Conservation (phyloP, 2,329 filamentous ascomycete genomes). For the Pseudogymnoascus sp. region DNA sequence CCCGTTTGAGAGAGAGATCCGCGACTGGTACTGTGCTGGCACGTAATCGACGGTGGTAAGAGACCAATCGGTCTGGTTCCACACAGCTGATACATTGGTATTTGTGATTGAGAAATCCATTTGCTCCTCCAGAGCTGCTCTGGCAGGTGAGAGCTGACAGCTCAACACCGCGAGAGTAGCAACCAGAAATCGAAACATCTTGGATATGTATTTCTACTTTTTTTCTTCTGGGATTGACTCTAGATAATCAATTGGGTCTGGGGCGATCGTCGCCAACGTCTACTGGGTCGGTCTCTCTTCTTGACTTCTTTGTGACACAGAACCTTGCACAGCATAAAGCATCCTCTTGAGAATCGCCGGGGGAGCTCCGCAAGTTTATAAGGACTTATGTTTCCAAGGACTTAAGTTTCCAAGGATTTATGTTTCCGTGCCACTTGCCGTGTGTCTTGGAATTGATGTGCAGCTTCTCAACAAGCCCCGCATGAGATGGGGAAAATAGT, state of each 20-base stretch:
- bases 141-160: background rate
- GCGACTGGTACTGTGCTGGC: slow-evolving; percentile 27
- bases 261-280: background rate
- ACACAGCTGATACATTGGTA: slow-evolving; percentile 19
- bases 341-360: background rate
- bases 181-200: background rate
- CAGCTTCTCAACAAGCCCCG: background rate
- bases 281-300: background rate
- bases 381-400: too few species aligned
- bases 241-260: slow-evolving; percentile 2
- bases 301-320: background rate
- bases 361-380: background rate
- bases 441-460: background rate
- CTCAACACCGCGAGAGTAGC: background rate
- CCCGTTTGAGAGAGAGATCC: slow-evolving; percentile 29
- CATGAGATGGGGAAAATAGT: background rate
- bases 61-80: slow-evolving; percentile 27
- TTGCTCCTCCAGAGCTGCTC: slow-evolving; percentile 1
- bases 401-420: background rate
- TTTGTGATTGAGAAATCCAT: slow-evolving; percentile 26
- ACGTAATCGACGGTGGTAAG: slow-evolving; percentile 23
- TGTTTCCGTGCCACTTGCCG: background rate
- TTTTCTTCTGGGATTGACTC: background rate
- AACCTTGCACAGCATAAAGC: background rate
- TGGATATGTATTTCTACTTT: background rate